A percentile compares a stretch with the other conserved stretches of the same genome.
Conservation (phyloP, 768 basidiomycete species). For the Amyloporia xantha region DNA sequence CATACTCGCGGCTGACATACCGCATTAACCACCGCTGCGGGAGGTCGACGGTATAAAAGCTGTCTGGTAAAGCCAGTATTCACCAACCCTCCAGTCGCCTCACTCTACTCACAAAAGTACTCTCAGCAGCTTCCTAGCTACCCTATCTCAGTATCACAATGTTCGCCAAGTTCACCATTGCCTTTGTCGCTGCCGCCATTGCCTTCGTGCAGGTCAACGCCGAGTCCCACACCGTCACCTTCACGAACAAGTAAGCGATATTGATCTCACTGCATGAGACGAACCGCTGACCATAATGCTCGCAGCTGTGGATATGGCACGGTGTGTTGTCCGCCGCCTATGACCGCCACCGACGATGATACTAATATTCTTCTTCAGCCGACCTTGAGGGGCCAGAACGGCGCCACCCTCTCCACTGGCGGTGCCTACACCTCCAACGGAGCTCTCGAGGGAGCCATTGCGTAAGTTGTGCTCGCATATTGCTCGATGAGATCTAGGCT, state of each 20-base stretch:
- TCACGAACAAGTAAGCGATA: conserved; percentile 33
- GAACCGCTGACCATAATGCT: not conserved
- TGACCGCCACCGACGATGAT: not conserved
- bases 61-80: not conserved
- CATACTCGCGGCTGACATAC: no score
- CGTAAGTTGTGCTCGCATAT: conserved; percentile 20
- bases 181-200: not conserved
- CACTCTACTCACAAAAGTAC: not conserved
- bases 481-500: not conserved
- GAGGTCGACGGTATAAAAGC: not conserved
- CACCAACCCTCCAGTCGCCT: not conserved
- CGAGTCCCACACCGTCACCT: conserved; percentile 35
- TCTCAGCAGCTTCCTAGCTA: not conserved
- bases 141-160: not conserved
- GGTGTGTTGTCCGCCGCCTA: not conserved
- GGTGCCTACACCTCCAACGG: conserved; percentile 27
- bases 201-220: conserved; percentile 21
- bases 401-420: conserved; percentile 28
- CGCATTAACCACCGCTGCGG: no score
- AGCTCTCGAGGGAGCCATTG: conserved; percentile 29
- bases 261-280: not conserved
- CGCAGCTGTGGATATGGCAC: conserved; percentile 2
- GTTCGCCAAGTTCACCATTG: not conserved
- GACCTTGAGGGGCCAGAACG: conserved; percentile 3
- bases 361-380: conserved; percentile 14